Base-by-base conservation (phyloP, 495 filamentous ascomycete species). In the Opeltia flavorubescens region DNA sequence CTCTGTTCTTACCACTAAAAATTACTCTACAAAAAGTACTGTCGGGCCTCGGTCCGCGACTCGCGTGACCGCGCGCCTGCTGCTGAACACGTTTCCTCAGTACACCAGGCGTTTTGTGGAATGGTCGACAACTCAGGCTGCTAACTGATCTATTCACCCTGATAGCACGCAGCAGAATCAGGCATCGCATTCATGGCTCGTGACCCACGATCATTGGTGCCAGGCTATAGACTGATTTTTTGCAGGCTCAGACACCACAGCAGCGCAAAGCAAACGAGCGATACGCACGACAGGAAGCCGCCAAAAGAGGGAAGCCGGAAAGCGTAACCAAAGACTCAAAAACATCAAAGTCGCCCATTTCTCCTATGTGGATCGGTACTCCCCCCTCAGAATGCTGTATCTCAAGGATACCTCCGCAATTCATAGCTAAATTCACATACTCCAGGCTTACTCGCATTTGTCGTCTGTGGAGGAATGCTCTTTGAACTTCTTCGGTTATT, bases 221-320 rank as follows among this genome's bases (percentile, higher is more conserved):
- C 7, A 17, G 4, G 15, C 11, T 23, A 4, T 21, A 9, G 25
- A 25, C 4, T 6, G 13, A 41, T 13, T 42, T 4, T 31, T 47
- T 3, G 18, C 54, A 98, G 89, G 83, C 83, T 24, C 91, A 98
- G 81, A 98, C 91, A 50, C 89, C 86, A 25, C 77, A 88, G 62
- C 93, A 96, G 70, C 83, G 89, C 53, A 78, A 77, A 58, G 83
- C 84, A 30, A 96, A 96, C 67, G 79, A 80, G 48, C 81, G 80
- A 54, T 98, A 83, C 64, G 81, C 77, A 31, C 83, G 84, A 59
- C 71, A 78, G 30, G 79, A 95, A 62, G 80, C 81, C 50, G 72
- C 74, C 20, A 89, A 86, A 60, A 78, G 82, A 52, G 91, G 91
- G 52, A 95, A 91, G 68, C 78, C 82, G 18, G 76, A 81, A 50